Evolutionary conservation across 1,139 yeast genomes (phyloP), one percentile per base, ranked within the genome.

Genomic region (Yamadazyma membranifaciens): DNA sequence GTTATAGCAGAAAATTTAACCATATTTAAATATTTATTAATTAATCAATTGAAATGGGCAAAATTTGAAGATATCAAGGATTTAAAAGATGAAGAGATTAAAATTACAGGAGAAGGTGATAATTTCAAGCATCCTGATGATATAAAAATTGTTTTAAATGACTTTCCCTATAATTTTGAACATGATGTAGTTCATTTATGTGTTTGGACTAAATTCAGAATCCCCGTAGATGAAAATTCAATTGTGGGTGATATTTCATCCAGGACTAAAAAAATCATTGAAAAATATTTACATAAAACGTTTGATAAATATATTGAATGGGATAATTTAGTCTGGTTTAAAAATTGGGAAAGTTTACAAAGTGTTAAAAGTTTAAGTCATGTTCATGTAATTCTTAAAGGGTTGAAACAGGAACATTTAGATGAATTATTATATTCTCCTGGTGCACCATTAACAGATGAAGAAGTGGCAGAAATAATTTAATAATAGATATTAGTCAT

Each of bases 321-420:
- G 42, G 65, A 66, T 6, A 58, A 74, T 39, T 52, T 81, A 10
- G 52, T 69, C 3, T 81, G 87, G 87, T 81, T 81, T 58, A 72
- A 80, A 49, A 81, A 81, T 52, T 81, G 83, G 79, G 73, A 78
- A 6, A 66, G 74, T 6, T 59, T 81, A 33, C 87, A 81, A 53
- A 78, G 84, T 50, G 81, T 81, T 6, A 68, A 67, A 45, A 67
- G 74, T 26, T 64, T 81, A 28, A 79, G 84, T 34, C 87, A 81
- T 54, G 62, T 81, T 15, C 87, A 81, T 55, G 76, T 81, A 1
- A 51, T 80, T 27, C 53, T 80, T 13, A 67, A 62, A 39, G 75
- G 69, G 16, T 51, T 70, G 28, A 54, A 54, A 14, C 40, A 45
- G 11, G 54, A 52, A 9, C 54, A 56, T 32, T 45, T 62, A 24